Evolutionary conservation across 495 filamentous ascomycete species (phyloP), one percentile per base, ranked within the genome.

Genomic region (Tuber magnatum): DNA sequence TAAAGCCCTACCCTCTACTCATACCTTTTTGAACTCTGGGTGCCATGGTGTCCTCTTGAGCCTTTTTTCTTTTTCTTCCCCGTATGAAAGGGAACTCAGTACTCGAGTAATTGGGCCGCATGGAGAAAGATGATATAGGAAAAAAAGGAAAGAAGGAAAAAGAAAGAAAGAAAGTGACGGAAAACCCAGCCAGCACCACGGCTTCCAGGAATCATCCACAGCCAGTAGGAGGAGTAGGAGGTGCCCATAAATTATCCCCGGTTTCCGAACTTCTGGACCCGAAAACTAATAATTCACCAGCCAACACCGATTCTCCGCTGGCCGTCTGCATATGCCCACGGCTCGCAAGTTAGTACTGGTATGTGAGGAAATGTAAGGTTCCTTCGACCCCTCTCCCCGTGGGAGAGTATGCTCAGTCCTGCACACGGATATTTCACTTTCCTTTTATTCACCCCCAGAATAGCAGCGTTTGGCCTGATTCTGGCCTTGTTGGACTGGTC

Each of bases 221-320:
- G 2, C 51, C 51, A 51, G 39, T 35, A 16, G 32, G 61, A 24
- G 38, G 71, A 51, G 35, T n/a, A n/a, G n/a, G n/a, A n/a, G n/a
- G n/a, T n/a, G n/a, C n/a, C 32, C 71, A 20, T 38, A 61, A 61
- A 43, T 71, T 73, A 73, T 73, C 51, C 10, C 20, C 39, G 41
- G 44, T 41, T 28, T 38, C 61, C 73, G 46, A 70, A 24, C 68
- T 32, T 39, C 32, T 35, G 56, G 32, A 6, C 56, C 56, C 35
- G 56, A 65, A 65, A 65, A 65, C 12, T 65, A 8, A 18, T 18
- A 35, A 35, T 18, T 35, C 56, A 35, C 28, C 28, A 65, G 28
- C 56, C 56, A 65, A 65, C 56, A 18, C 28, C 3, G 28, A 35
- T 35, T 18, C 28, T 12, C 56, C 56, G 28, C 35, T 35, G 12